These are phyloP conservation scores for Escallonia rubra DNA, from an alignment of 129 eudicot species.

Conservation along the genomic window DNA sequence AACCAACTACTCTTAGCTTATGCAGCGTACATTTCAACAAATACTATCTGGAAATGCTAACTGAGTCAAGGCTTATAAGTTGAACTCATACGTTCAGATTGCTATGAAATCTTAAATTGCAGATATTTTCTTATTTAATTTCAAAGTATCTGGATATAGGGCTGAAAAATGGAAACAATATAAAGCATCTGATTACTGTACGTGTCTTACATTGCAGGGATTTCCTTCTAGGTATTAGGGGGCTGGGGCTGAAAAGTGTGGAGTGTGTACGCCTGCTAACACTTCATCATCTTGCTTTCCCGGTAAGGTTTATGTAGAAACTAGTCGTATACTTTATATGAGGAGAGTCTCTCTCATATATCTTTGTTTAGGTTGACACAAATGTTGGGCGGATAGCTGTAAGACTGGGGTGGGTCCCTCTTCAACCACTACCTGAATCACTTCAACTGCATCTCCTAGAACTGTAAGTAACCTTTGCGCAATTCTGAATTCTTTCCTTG, in stretches of 20 bases:
- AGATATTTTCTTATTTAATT: too few species aligned
- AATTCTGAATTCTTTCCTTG: neutral
- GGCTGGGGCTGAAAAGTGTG: conserved; percentile 94
- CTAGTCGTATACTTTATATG: neutral
- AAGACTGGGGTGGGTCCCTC: conserved; percentile 99
- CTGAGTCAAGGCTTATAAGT: neutral
- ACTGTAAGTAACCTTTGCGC: conserved; percentile 43
- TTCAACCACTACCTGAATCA: conserved; percentile 92
- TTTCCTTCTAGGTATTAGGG: conserved; percentile 70
- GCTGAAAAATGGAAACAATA: neutral
- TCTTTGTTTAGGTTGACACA: conserved; percentile 72
- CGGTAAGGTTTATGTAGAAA: conserved; percentile 36
- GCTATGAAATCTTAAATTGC: neutral
- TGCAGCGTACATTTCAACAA: neutral
- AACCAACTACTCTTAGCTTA: neutral
- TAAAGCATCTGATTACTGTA: neutral
- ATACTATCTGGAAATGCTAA: neutral
- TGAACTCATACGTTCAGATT: neutral
- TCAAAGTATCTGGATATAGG: too few species aligned
- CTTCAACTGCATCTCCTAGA: conserved; percentile 89
- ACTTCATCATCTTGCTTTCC: conserved; percentile 97
- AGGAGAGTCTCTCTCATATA: neutral
- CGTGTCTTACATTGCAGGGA: conserved; percentile 43
- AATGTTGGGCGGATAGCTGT: conserved; percentile 97
- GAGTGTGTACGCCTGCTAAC: conserved; percentile 95